Evolutionary conservation across 495 filamentous ascomycete species (phyloP).

Genomic region (Penicillium angulare): DNA sequence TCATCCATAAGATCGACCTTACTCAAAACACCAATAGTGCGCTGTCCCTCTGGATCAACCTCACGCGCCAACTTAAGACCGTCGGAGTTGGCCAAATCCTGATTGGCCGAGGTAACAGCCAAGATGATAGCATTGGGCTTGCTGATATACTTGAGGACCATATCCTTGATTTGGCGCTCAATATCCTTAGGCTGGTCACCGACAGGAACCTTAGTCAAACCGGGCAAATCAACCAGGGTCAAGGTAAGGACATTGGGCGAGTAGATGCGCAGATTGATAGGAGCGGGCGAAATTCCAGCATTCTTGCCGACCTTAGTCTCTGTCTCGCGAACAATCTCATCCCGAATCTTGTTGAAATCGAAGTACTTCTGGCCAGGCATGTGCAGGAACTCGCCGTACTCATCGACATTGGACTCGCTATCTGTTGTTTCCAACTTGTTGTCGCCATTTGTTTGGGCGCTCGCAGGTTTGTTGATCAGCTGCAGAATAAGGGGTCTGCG

Average conservation of each 20-base stretch:
- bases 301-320: slow-evolving; percentile 95
- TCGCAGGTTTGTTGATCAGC: slow-evolving; percentile 83
- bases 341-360: slow-evolving; percentile 99
- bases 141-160: slow-evolving; percentile 98
- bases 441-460: slow-evolving; percentile 70
- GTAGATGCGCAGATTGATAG: slow-evolving; percentile 97
- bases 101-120: slow-evolving; percentile 93
- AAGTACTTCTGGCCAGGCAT: slow-evolving; percentile 97
- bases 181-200: slow-evolving; percentile 99
- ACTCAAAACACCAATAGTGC: slow-evolving; percentile 97
- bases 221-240: slow-evolving; percentile 95
- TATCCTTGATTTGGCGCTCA: slow-evolving; percentile 93
- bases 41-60: slow-evolving; percentile 95
- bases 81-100: slow-evolving; percentile 98
- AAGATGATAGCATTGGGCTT: slow-evolving; percentile 98
- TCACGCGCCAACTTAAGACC: slow-evolving; percentile 95
- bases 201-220: slow-evolving; percentile 96
- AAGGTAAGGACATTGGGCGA: slow-evolving; percentile 97
- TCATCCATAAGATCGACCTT: slow-evolving; percentile 99
- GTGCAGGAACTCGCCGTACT: slow-evolving; percentile 99
- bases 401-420: slow-evolving; percentile 84
- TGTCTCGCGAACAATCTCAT: slow-evolving; percentile 96
- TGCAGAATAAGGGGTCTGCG: slow-evolving; percentile 94
- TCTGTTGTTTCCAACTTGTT: slow-evolving; percentile 67
- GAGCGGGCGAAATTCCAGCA: slow-evolving; percentile 91